These are phyloP conservation scores for Venturia pyrina DNA, from an alignment of 2,329 filamentous ascomycete genomes.

Conservation along the genomic window DNA sequence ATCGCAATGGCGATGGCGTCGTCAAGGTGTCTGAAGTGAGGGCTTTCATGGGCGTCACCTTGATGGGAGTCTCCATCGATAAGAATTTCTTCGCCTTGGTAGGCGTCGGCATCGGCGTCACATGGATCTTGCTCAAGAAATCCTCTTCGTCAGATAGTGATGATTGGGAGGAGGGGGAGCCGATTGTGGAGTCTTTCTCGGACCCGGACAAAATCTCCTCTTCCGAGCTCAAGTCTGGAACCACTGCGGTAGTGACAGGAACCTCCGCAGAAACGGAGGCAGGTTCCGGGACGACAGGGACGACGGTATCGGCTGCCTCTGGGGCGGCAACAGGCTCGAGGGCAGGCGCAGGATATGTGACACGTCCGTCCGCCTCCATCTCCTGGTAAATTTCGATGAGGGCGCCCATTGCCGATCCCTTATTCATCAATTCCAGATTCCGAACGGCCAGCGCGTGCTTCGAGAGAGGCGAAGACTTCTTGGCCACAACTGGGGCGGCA, in stretches of 20 bases:
- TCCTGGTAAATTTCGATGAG: neutral
- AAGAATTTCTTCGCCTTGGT: neutral
- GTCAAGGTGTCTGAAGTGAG: neutral
- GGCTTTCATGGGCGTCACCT: neutral
- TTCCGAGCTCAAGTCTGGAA: neutral
- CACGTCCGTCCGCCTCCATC: neutral
- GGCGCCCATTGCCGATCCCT: neutral
- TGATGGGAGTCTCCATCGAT: neutral
- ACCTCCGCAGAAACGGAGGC: neutral
- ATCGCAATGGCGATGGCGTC: neutral
- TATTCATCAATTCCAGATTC: neutral
- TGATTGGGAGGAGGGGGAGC: neutral
- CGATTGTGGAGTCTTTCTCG: neutral
- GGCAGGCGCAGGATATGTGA: neutral
- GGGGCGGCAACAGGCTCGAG: neutral
- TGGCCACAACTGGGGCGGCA: neutral
- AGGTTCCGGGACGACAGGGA: neutral
- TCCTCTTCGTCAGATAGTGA: neutral
- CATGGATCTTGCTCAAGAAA: neutral
- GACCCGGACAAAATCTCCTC: neutral
- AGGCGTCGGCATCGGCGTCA: neutral
- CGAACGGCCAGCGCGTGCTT: neutral
- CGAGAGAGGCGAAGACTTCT: neutral
- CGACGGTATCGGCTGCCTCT: too few species aligned
- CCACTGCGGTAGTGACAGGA: neutral